These are phyloP conservation scores for Agapanthus africanus DNA, from an alignment of 106 monocot species.

Conservation along the genomic window DNA sequence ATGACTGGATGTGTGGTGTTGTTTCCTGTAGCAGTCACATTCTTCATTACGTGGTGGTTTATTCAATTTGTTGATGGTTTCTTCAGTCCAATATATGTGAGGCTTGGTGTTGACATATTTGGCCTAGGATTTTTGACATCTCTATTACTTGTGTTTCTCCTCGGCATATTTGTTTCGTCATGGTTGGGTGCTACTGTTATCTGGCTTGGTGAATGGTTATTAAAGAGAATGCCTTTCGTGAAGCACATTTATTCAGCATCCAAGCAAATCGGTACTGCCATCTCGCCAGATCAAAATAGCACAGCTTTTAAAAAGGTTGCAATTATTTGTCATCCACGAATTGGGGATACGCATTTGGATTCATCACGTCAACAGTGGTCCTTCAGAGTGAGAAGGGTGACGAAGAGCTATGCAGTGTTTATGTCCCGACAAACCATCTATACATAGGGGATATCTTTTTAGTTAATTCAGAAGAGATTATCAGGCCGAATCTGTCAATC, in stretches of 20 bases:
- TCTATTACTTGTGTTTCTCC: constrained; percentile 71
- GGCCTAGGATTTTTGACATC: constrained; percentile 93
- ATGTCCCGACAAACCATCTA: constrained; percentile 66
- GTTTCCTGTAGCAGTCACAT: constrained; percentile 91
- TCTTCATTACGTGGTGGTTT: constrained; percentile 97
- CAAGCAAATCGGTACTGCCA: constrained; percentile 91
- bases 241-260: constrained; percentile 92
- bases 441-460: constrained; percentile 68
- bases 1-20: constrained; percentile 95
- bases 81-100: constrained; percentile 81
- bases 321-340: constrained; percentile 90
- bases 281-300: constrained; percentile 97
- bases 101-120: constrained; percentile 73
- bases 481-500: constrained; percentile 64
- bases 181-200: constrained; percentile 84
- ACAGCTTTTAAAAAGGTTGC: constrained; percentile 99
- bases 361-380: constrained; percentile 82
- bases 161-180: constrained; percentile 93
- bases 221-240: constrained; percentile 82
- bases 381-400: constrained; percentile 78
- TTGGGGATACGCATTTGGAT: constrained; percentile 97
- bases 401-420: constrained; percentile 67
- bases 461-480: constrained; percentile 56
- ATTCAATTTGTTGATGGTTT: constrained; percentile 95
- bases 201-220: constrained; percentile 88